Evolutionary conservation across 2,329 filamentous ascomycete genomes (phyloP).

Genomic region (Pestalotiopsis sp.): DNA sequence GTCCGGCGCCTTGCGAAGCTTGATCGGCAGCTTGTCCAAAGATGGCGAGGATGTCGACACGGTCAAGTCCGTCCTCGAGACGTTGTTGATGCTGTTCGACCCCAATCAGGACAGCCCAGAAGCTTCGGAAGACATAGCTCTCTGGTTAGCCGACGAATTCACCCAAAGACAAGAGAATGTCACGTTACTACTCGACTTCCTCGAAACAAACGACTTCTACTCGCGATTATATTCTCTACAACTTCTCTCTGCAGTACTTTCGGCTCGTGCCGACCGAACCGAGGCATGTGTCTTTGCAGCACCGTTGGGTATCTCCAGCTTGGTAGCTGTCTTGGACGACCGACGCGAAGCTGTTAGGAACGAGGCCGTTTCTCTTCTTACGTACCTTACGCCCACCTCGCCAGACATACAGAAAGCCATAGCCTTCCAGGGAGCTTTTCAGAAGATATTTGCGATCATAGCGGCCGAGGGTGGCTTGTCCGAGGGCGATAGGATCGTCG

Average conservation of each 20-base stretch:
- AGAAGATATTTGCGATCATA: conserved; percentile 81
- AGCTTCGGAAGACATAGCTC: conserved; percentile 91
- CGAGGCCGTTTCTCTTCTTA: conserved; percentile 84
- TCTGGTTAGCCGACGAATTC: conserved; percentile 98
- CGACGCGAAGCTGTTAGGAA: conserved; percentile 84
- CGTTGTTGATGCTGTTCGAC: conserved; percentile 87
- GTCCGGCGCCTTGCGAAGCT: conserved; percentile 83
- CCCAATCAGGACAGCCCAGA: conserved; percentile 76
- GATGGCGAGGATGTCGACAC: conserved; percentile 96
- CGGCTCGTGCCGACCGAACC: conserved; percentile 84
- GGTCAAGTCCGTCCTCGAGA: conserved; percentile 92
- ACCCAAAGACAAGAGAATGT: conserved; percentile 98
- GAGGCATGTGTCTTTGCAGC: conserved; percentile 94
- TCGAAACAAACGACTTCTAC: conserved; percentile 88
- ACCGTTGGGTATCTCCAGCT: conserved; percentile 81
- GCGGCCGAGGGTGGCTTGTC: conserved; percentile 78
- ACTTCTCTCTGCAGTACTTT: conserved; percentile 82
- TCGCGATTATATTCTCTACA: conserved; percentile 89
- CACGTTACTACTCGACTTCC: conserved; percentile 82
- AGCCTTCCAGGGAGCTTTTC: conserved; percentile 93
- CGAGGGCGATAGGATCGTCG: conserved; percentile 83
- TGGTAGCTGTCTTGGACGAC: conserved; percentile 85
- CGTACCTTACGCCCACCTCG: conserved; percentile 83
- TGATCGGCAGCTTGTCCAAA: conserved; percentile 83
- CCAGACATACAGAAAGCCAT: conserved; percentile 92